phyloP scores from a whole-genome alignment of 2,329 filamentous ascomycete genomes.

The Colletotrichum sp. region DNA sequence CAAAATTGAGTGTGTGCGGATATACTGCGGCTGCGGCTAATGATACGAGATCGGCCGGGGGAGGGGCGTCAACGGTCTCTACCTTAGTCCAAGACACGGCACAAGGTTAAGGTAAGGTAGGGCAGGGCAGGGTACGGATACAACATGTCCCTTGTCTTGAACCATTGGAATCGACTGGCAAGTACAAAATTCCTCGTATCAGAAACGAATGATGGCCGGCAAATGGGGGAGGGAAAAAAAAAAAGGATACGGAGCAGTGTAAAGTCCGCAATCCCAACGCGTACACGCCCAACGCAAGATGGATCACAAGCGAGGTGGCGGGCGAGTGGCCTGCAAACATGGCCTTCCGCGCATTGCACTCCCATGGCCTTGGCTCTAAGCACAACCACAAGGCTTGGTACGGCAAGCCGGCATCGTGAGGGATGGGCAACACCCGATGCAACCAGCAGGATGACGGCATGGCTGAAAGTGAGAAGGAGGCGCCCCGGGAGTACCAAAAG shows the following conservation, averaged over 20 bases:
- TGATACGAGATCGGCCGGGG: neutral
- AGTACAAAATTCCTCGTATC: neutral
- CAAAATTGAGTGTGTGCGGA: constrained; percentile 7
- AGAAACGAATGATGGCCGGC: neutral
- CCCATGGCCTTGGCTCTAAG: neutral
- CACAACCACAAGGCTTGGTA: constrained; percentile 13
- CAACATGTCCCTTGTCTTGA: neutral
- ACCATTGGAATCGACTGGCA: neutral
- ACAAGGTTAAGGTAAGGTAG: neutral
- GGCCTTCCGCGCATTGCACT: neutral
- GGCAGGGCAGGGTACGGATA: neutral
- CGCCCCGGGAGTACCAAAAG: neutral
- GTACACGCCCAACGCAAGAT: neutral
- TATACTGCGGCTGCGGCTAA: constrained; percentile 12
- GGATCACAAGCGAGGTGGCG: constrained; percentile 4
- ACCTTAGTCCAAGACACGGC: neutral
- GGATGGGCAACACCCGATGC: neutral
- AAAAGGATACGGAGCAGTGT: neutral
- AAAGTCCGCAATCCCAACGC: neutral
- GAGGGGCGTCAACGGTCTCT: neutral
- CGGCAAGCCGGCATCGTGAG: constrained; percentile 19
- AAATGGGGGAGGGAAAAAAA: neutral
- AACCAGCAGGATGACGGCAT: constrained; percentile 11
- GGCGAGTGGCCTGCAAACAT: neutral
- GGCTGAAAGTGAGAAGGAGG: neutral